These are phyloP conservation scores for Solanum hybrid DNA, from an alignment of 305 asterid species.

Conservation along the genomic window DNA sequence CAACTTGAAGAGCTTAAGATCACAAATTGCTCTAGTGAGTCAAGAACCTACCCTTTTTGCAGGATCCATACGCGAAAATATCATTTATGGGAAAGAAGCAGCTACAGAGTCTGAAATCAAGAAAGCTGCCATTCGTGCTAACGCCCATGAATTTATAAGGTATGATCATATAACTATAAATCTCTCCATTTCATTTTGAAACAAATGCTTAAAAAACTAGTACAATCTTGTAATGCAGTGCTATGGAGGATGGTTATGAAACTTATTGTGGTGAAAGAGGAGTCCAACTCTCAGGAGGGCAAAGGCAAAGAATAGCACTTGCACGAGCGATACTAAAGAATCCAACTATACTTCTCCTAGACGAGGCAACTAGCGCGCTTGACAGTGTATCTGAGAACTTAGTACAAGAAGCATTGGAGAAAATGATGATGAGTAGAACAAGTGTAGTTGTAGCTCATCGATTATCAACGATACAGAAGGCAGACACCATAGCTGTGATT, in stretches of 20 bases:
- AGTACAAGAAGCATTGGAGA: conserved; percentile 63
- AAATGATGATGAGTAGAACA: conserved; percentile 57
- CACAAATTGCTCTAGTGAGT: conserved; percentile 67
- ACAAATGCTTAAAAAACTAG: not conserved
- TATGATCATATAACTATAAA: conserved; percentile 1
- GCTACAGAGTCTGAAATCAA: conserved; percentile 56
- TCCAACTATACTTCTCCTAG: conserved; percentile 63
- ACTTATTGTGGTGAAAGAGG: conserved; percentile 87
- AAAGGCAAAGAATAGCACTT: conserved; percentile 62
- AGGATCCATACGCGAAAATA: conserved; percentile 52
- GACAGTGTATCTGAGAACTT: conserved; percentile 59
- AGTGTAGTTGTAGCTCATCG: conserved; percentile 70
- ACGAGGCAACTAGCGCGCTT: conserved; percentile 78
- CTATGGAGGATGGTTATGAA: conserved; percentile 50
- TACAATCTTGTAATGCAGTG: conserved; percentile 25
- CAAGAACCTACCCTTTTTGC: conserved; percentile 70
- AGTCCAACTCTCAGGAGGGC: conserved; percentile 73
- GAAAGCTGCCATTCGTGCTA: conserved; percentile 54
- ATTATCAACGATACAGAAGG: conserved; percentile 59
- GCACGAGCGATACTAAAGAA: conserved; percentile 75
- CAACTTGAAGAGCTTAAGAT: conserved; percentile 50
- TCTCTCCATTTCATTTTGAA: not conserved
- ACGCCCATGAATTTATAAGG: conserved; percentile 80
- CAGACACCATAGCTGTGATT: conserved; percentile 56
- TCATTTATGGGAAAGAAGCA: conserved; percentile 40